Conservation (phyloP, 2,329 filamentous ascomycete species). For the Colletotrichum sp. region DNA sequence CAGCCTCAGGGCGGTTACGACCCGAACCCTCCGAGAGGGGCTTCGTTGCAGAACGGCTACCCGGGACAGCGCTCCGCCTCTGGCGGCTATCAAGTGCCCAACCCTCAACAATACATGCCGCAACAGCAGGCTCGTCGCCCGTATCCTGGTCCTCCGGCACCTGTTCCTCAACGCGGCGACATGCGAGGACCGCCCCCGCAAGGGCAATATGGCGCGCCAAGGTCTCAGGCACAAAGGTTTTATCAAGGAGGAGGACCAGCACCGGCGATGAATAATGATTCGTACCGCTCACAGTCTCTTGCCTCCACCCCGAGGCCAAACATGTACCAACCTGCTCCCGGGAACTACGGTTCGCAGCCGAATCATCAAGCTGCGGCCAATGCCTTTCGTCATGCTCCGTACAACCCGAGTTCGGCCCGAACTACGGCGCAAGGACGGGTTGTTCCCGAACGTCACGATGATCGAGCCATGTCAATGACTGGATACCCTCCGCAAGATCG, state of each 20-base stretch:
- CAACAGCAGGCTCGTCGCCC: constrained; percentile 50
- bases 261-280: constrained; percentile 81
- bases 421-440: constrained; percentile 91
- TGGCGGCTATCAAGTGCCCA: constrained; percentile 49
- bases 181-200: constrained; percentile 55
- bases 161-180: constrained; percentile 60
- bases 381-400: constrained; percentile 80
- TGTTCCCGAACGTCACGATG: constrained; percentile 90
- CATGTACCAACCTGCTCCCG: constrained; percentile 70
- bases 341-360: constrained; percentile 47
- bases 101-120: constrained; percentile 53
- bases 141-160: constrained; percentile 45
- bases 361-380: constrained; percentile 69
- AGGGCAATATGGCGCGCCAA: constrained; percentile 28
- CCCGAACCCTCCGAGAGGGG: constrained; percentile 39
- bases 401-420: constrained; percentile 69
- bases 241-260: constrained; percentile 66
- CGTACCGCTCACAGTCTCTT: constrained; percentile 92
- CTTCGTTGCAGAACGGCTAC: constrained; percentile 32
- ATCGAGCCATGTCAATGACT: constrained; percentile 95
- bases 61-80: constrained; percentile 58
- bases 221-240: constrained; percentile 60
- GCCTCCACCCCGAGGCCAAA: constrained; percentile 77
- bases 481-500: constrained; percentile 73
- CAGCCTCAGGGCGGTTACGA: constrained; percentile 46